phyloP scores from a whole-genome alignment of 208 protist genomes.

The Trypanosoma lewisi region DNA sequence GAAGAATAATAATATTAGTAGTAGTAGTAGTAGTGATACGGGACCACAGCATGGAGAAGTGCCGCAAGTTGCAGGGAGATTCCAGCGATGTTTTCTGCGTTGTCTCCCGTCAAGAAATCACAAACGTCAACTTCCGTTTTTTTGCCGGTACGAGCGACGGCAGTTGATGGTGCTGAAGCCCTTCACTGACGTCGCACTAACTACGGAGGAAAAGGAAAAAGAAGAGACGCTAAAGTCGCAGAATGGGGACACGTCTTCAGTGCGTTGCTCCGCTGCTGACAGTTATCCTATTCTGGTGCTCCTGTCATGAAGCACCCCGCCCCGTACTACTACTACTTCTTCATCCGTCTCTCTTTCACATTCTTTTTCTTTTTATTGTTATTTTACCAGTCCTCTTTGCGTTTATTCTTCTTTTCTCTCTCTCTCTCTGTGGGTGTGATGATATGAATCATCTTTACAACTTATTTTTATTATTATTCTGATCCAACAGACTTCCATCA shows the following conservation, averaged over 20 bases:
- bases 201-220: slow-evolving; percentile 39
- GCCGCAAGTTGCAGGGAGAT: slow-evolving; percentile 63
- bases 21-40: background rate
- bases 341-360: slow-evolving; percentile 5
- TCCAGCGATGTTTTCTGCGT: slow-evolving; percentile 72
- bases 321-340: background rate
- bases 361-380: slow-evolving; percentile 20
- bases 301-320: slow-evolving; percentile 27
- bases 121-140: slow-evolving; percentile 37
- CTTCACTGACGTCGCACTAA: slow-evolving; percentile 38
- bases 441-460: too few species aligned
- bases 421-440: too few species aligned
- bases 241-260: slow-evolving; percentile 3
- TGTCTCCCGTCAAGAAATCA: slow-evolving; percentile 23
- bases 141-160: slow-evolving; percentile 36
- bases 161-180: slow-evolving; percentile 61
- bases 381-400: too few species aligned
- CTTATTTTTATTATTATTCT: too few species aligned
- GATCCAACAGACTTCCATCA: too few species aligned
- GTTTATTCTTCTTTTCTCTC: too few species aligned
- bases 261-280: slow-evolving; percentile 62
- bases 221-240: slow-evolving; percentile 2
- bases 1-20: background rate
- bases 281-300: slow-evolving; percentile 74
- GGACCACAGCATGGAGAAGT: slow-evolving; percentile 1